Evolutionary conservation across 805 yeast species (phyloP), one percentile per base, ranked within the genome.

Genomic region (Candida ortonii): DNA sequence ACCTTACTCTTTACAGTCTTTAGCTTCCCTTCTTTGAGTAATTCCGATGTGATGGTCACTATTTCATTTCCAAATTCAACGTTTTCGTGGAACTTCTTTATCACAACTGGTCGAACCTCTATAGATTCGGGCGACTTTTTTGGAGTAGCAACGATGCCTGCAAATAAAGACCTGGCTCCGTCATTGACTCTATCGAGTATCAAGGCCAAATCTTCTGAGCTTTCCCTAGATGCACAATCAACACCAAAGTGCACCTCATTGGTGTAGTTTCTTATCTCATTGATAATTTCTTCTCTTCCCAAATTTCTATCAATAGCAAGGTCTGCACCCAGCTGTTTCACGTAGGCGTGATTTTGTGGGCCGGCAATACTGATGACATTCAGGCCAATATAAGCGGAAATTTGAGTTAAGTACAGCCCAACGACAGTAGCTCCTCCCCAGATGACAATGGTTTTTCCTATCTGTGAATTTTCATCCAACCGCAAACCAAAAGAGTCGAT

Each of bases 391-490:
- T 62, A 44, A 33, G 53, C 66, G 1, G 72, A 70, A 22, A 69
- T 39, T 44, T 70, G 75, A 10, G 65, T 57, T 9, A 63, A 49
- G 40, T 65, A 68, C 5, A 67, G 49, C 0, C 73, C 75, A 25
- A 70, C 73, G 22, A 68, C 68, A 15, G 72, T 65, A 5, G 70
- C 61, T 3, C 71, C 75, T 22, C 75, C 75, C 74, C 74, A 70
- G n/a, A 70, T 55, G 5, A 67, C 36, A 9, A 65, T 33, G 21
- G 56, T 46, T 10, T 46, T 51, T 8, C 33, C 39, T n/a, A 17
- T 13, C 19, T 27, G 30, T 7, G 31, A 21, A 9, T 30, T 21
- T 11, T 13, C 21, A 6, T 21, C 22, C 4, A 27, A 19, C 7
- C 26, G 22, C 12, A 34, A 16, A 7, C 32, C 39, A 34, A 34